These are phyloP conservation scores for Coniochaeta ligniaria DNA, from an alignment of 2,329 filamentous ascomycete species.

Conservation along the genomic window DNA sequence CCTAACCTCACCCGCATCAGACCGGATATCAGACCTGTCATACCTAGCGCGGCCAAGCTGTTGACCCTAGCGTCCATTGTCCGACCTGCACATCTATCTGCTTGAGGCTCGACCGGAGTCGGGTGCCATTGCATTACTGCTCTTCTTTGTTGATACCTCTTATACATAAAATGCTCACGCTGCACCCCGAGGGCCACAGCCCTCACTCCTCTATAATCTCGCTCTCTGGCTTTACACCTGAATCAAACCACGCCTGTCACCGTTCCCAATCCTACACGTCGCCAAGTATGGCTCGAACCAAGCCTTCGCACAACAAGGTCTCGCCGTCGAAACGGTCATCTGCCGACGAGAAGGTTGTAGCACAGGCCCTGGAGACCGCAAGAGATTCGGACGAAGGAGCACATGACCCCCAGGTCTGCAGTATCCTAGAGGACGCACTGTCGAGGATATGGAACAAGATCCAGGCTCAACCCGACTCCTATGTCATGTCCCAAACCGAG, in stretches of 20 bases:
- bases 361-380: slow-evolving; percentile 67
- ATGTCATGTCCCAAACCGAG: slow-evolving; percentile 69
- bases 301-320: neutral
- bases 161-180: neutral
- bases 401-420: slow-evolving; percentile 53
- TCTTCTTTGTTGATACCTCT: neutral
- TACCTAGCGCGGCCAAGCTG: neutral
- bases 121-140: neutral
- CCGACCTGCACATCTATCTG: neutral
- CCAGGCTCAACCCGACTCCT: slow-evolving; percentile 55
- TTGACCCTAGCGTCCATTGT: neutral
- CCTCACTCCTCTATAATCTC: neutral
- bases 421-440: slow-evolving; percentile 59
- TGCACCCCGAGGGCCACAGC: neutral
- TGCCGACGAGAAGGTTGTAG: slow-evolving; percentile 33
- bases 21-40: neutral
- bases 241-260: neutral
- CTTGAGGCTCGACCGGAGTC: neutral
- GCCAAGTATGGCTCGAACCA: neutral
- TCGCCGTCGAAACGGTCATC: neutral
- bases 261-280: neutral
- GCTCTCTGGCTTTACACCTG: neutral
- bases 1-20: neutral
- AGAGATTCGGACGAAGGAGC: slow-evolving; percentile 63
- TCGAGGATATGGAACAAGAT: slow-evolving; percentile 62